Base-by-base conservation (phyloP, 495 filamentous ascomycete genomes). In the Tuber microsphaerosporum region DNA sequence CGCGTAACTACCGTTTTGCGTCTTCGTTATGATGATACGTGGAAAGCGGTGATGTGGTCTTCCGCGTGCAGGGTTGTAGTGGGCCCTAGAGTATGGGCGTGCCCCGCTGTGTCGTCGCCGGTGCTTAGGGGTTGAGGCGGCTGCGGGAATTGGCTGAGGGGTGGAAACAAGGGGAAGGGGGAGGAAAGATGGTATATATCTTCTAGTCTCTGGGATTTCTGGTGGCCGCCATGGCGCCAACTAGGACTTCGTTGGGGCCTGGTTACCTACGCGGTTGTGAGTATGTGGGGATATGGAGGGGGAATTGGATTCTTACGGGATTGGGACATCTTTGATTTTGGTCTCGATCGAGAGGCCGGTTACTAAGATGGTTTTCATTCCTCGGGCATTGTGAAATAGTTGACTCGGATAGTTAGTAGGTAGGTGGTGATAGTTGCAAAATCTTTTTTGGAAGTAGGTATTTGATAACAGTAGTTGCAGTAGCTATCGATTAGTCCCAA, bases 191-290 rank as follows among this genome's bases (percentile, higher is more conserved):
- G 48, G 7, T n/a, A 12, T 48, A 41, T 5, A 85, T 39, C 78
- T 91, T 93, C 91, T 91, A 93, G 84, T 94, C 92, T 81, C 94
- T 94, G 4, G 92, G 92, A 82, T 94, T 94, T 34, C 88, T 89
- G 31, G 90, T 91, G 56, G 86, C 87, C 9, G 90, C 89, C 17
- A 91, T 84, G 48, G 93, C 90, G 75, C 89, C 89, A 79, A 91
- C 94, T 22, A 94, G 86, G 39, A 94, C 84, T 75, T 95, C 88
- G 74, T 88, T 86, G 6, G 71, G 39, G 9, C 48, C 51, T 20
- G 76, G 76, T 6, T 70, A 37, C 16, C 78, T 80, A 19, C 10
- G 14, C 12, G 44, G 41, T n/a, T 34, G 44, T 69, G 61, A 71
- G 45, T 73, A 39, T 31, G 42, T 69, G 41, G 19, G 44, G 16